Base-by-base conservation (phyloP, 768 basidiomycete genomes). In the Pleurotus ostreatus region DNA sequence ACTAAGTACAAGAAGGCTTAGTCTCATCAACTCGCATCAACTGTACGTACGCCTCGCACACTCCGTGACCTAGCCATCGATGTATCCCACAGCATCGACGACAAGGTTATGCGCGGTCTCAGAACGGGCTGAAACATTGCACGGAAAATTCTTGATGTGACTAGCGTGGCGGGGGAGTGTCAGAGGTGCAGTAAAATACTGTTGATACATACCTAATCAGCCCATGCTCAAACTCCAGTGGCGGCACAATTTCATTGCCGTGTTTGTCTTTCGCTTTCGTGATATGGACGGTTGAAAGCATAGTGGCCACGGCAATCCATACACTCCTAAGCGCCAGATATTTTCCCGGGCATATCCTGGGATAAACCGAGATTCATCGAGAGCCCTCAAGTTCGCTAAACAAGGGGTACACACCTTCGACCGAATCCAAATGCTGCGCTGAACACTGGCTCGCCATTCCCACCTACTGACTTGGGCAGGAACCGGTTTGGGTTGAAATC, bases 401-500 rank as follows among this genome's bases (percentile, higher is more conserved):
- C 18, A 43, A 20, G 41, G 41, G 15, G 41, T 48, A 18, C 47
- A 20, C 5, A 51, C 49, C 49, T 51, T 15, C 49, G 49, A 12
- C 49, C 60, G n/a, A 68, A 71, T 18, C 70, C 70, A 55, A 66
- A 70, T n/a, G 56, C 56, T 11, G 57, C 60, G 5, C 56, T 18
- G 22, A 63, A 63, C 46, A 60, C 56, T 23, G 68, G 66, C 43
- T 70, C 68, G 11, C 54, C 68, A 41, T 59, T 49, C 13, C 45
- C 45, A 12, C 65, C 62, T 22, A 15, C 11, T 12, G 5, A 13
- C 15, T 51, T n/a, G 25, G 25, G 26, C 11, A 67, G 54, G 54
- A 62, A 69, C 4, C 69, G 63, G 16, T 58, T 59, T 5, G 69
- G 69, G 26, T 67, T 58, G 52, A 68, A 70, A 3, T 26, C 59